Base-by-base conservation (phyloP, 371 early-diverging fungal genomes). In the Saksenaea oblongispora region DNA sequence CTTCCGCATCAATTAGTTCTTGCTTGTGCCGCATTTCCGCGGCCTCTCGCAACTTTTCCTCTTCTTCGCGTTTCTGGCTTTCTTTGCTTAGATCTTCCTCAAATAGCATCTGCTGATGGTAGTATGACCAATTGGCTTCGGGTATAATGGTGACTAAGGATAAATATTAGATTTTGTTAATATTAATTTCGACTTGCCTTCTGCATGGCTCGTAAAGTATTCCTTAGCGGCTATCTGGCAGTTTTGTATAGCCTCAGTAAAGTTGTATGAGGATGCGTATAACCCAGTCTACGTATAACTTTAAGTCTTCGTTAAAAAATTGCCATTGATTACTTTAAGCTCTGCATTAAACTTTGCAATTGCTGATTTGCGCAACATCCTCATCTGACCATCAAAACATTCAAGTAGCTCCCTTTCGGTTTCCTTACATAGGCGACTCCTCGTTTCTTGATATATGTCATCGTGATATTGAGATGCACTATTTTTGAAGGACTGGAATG, bases 381-480 rank as follows among this genome's bases (percentile, higher is more conserved):
- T 88, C 11, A 98, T 75, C 72, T 97, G 98, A 44, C 89, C 90
- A 36, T 93, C 75, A 68, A 88, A 96, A 53, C 86, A 86, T 3
- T 91, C 85, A 54, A 91, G 86, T 42, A 97, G 81, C 59, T 88
- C 86, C 3, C 89, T 82, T 61, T 92, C 85, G 67, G 95, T 83
- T 65, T 90, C 91, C 54, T 73, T 79, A 56, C 87, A 65, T 78
- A 96, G 87, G 10, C 95, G 96, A 0, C 44, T 51, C 31, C 95
- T 89, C 81, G 95, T 96, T 62, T 89, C 89, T 59, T 88, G 70
- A 74, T 95, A 98, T n/a, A 97, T 97, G 1, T 82, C 90, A n/a
- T 86, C 67, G 63, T 95, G 90, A 70, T 98, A 98, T 51, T 98
- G 87, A 9, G 90, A 89, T 0, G 96, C 99, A 57, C 91, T 91